Percentiles rank a stretch among this genome's conserved stretches.
Evolutionary conservation across 352 stramenopile genomes (phyloP).

Genomic region (Plasmopara muralis): DNA sequence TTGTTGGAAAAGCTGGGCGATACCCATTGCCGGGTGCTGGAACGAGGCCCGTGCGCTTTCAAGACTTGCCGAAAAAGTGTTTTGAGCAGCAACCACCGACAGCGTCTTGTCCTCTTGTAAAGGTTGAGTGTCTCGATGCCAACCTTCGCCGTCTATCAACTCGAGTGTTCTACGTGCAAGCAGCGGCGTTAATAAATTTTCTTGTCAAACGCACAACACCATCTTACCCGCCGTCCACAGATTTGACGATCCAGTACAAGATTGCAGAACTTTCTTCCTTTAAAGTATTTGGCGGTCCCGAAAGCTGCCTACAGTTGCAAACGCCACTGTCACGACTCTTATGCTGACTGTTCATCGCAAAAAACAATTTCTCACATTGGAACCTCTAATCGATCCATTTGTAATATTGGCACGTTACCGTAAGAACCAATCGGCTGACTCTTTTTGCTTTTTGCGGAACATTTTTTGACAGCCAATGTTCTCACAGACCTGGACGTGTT

Average conservation of each 20-base stretch:
- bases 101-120: neutral
- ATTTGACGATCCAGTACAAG: slow-evolving; percentile 12
- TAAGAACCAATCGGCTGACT: neutral
- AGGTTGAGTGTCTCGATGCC: neutral
- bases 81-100: neutral
- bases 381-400: slow-evolving; percentile 15
- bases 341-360: slow-evolving; percentile 1
- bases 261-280: slow-evolving; percentile 10
- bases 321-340: neutral
- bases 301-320: slow-evolving; percentile 5
- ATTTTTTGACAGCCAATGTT: neutral
- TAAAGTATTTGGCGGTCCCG: slow-evolving; percentile 3
- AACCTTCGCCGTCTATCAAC: neutral
- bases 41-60: neutral
- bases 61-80: neutral
- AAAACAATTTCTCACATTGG: slow-evolving; percentile 12
- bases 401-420: slow-evolving; percentile 1
- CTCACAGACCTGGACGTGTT: neutral
- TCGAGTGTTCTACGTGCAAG: neutral
- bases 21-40: neutral
- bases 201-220: neutral
- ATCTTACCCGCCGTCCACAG: slow-evolving; percentile 8
- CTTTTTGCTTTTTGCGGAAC: neutral
- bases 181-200: neutral
- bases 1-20: slow-evolving; percentile 4